phyloP scores from a whole-genome alignment of 345 rosid genomes.

The Carallia pectinifolia region DNA sequence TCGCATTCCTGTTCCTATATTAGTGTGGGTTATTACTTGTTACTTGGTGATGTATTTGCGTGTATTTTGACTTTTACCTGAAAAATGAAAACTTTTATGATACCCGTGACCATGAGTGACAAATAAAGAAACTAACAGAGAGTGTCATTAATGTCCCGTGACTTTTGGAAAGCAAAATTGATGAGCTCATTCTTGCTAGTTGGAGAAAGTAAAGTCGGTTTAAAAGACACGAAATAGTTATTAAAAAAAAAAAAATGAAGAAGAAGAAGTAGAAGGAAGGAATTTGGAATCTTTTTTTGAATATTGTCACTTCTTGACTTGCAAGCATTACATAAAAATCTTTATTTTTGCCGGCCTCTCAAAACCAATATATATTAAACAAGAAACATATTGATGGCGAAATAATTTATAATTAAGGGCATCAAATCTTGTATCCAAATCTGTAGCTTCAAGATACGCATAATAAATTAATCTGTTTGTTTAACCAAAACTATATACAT shows the following conservation, averaged over 20 bases:
- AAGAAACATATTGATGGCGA: background rate
- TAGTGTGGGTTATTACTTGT: too few relatives aligned
- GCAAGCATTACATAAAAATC: slow-evolving; percentile 18
- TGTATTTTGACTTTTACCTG: slow-evolving; percentile 7
- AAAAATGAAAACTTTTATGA: background rate
- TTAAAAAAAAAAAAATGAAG: too few relatives aligned
- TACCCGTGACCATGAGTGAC: background rate
- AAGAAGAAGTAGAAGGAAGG: too few relatives aligned
- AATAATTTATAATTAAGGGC: slow-evolving; percentile 1
- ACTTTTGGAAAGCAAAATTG: background rate
- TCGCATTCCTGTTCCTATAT: too few relatives aligned
- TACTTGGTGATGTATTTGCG: too few relatives aligned
- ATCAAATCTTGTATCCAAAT: slow-evolving; percentile 25
- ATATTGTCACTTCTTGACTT: slow-evolving; percentile 13
- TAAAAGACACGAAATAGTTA: too few relatives aligned
- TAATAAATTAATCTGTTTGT: background rate
- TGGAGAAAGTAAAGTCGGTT: too few relatives aligned
- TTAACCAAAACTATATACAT: too few relatives aligned
- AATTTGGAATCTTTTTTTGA: too few relatives aligned
- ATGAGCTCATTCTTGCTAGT: background rate
- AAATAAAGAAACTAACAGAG: background rate
- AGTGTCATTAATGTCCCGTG: background rate
- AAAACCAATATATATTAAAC: slow-evolving; percentile 19
- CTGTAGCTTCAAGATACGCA: slow-evolving; percentile 6
- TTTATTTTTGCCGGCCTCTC: slow-evolving; percentile 26